Conservation (phyloP, 148 eudicot species). For the Camellia granthamiana region DNA sequence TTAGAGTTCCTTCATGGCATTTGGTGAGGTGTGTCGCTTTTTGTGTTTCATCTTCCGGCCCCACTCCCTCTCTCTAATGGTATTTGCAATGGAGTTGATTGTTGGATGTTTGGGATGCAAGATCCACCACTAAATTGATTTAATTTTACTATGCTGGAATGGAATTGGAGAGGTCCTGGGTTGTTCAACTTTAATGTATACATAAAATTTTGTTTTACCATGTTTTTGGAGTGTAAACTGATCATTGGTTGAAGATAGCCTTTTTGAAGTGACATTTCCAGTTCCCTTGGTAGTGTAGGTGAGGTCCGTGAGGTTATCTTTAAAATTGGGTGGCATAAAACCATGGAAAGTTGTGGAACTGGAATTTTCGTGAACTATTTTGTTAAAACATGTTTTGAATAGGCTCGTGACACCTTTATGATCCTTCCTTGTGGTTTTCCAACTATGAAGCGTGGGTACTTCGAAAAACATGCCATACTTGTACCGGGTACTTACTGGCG, state of each 20-base stretch:
- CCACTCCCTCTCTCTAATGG: neutral
- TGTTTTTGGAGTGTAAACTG: neutral
- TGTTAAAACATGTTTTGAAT: neutral
- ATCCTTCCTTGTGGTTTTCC: neutral
- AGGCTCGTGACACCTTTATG: neutral
- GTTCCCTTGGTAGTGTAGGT: neutral
- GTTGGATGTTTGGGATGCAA: neutral
- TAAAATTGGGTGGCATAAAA: neutral
- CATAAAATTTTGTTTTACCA: neutral
- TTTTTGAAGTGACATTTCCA: neutral
- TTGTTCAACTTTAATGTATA: neutral
- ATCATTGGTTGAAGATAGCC: neutral
- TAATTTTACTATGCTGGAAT: neutral
- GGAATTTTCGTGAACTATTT: neutral
- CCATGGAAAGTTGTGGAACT: neutral
- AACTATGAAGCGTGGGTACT: too few species aligned
- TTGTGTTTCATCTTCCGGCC: neutral
- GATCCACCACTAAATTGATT: neutral
- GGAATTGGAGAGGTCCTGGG: neutral
- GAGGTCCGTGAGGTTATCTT: neutral
- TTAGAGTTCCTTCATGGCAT: neutral
- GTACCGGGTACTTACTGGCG: too few species aligned
- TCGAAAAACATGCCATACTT: too few species aligned
- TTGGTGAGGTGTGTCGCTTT: neutral
- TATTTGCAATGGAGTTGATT: neutral